Conservation (phyloP, 441 rosid genomes). For the Flueggea neowawraea region DNA sequence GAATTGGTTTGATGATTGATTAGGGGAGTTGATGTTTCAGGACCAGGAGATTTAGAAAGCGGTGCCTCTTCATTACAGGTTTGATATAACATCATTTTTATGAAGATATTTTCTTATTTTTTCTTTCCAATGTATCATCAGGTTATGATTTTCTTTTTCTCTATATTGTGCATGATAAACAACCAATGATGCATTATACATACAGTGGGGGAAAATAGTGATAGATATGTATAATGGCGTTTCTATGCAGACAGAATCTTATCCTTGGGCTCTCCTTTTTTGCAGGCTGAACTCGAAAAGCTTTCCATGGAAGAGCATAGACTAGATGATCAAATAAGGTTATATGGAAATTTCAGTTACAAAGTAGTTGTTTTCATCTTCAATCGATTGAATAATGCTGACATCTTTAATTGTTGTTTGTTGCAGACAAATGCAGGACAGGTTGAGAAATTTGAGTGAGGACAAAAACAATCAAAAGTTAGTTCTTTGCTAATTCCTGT, state of each 20-base stretch:
- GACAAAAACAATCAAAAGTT: conserved; percentile 79
- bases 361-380: conserved; percentile 18
- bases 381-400: conserved; percentile 26
- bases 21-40: conserved; percentile 74
- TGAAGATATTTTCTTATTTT: background rate
- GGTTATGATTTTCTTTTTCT: no score
- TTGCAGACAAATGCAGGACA: conserved; percentile 82
- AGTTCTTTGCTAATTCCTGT: background rate
- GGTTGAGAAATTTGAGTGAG: conserved; percentile 69
- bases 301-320: conserved; percentile 64
- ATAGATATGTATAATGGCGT: no score
- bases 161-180: no score
- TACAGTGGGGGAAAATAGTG: no score
- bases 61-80: conserved; percentile 70
- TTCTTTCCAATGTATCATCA: background rate
- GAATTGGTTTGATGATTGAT: conserved; percentile 27
- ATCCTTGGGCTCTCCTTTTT: conserved; percentile 9
- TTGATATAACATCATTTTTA: background rate
- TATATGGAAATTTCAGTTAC: conserved; percentile 24
- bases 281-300: conserved; percentile 76
- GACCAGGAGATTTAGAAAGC: conserved; percentile 55
- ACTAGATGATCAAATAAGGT: conserved; percentile 87
- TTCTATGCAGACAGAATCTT: conserved; percentile 9
- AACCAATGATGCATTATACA: no score
- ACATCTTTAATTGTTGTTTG: conserved; percentile 18